Evolutionary conservation across 2,329 filamentous ascomycete species (phyloP).

Genomic region (Calonectria crousiana): DNA sequence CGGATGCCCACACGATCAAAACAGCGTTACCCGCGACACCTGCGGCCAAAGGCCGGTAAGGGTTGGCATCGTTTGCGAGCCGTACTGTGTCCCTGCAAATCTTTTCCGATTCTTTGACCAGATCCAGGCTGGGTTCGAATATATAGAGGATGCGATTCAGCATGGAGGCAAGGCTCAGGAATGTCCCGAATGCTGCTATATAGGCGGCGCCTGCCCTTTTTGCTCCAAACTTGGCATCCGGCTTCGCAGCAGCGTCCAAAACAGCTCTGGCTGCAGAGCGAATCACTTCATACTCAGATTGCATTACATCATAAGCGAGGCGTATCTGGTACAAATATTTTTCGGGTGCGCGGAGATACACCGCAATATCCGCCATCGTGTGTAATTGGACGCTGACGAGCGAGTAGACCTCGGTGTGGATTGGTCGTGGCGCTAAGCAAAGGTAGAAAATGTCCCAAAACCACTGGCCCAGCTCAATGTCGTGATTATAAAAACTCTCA

Average conservation of each 20-base stretch:
- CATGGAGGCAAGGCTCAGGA: not conserved
- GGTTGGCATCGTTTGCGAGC: not conserved
- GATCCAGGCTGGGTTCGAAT: not conserved
- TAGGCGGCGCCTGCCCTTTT: not conserved
- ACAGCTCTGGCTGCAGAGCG: not conserved
- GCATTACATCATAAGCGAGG: not conserved
- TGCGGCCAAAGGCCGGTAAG: not conserved
- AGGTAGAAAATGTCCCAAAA: constrained; percentile 25
- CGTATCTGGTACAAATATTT: constrained; percentile 14
- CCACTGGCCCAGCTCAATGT: constrained; percentile 38
- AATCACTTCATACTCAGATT: not conserved
- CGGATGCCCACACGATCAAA: not conserved
- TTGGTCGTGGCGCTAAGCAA: not conserved
- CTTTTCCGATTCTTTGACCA: not conserved
- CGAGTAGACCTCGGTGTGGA: not conserved
- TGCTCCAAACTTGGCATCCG: not conserved
- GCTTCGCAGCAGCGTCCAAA: not conserved
- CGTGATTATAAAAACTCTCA: constrained; percentile 44
- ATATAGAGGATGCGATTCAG: constrained; percentile 12
- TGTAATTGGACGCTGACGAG: not conserved
- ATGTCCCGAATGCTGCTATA: not conserved
- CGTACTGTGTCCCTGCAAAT: not conserved
- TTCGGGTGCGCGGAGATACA: constrained; percentile 4
- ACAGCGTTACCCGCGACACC: not conserved
- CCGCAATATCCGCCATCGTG: not conserved